Percentiles rank a stretch among this genome's conserved stretches.
phyloP scores from a whole-genome alignment of 2,329 filamentous ascomycete genomes.

The Sclerotinia glacialis region DNA sequence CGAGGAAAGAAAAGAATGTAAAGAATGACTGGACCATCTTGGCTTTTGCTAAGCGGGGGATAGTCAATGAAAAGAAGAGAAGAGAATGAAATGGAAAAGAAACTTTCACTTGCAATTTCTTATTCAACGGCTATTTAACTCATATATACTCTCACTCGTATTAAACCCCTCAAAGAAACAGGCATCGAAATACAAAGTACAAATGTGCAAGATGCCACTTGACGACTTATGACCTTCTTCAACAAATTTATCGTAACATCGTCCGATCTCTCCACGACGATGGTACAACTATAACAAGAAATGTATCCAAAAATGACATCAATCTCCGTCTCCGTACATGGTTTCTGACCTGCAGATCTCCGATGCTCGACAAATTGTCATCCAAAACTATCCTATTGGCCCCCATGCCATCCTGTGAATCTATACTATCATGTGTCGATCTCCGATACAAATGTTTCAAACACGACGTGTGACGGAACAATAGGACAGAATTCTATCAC shows the following conservation, averaged over 20 bases:
- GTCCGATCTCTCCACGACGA: no score
- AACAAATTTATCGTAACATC: background rate
- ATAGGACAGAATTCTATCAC: conserved; percentile 1
- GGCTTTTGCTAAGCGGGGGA: background rate
- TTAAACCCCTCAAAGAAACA: background rate
- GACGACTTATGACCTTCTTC: background rate
- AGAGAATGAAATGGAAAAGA: background rate
- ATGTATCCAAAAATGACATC: background rate
- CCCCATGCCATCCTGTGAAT: background rate
- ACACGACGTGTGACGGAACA: conserved; percentile 6
- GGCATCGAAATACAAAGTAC: background rate
- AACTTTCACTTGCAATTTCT: background rate
- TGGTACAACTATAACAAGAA: background rate
- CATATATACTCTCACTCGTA: background rate
- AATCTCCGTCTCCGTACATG: background rate
- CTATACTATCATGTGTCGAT: background rate
- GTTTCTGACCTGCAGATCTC: background rate
- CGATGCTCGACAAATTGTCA: background rate
- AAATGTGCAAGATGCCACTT: background rate
- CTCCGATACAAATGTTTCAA: conserved; percentile 1
- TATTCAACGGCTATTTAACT: no score
- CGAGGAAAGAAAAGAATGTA: background rate
- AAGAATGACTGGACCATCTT: conserved; percentile 5
- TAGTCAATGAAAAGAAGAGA: background rate
- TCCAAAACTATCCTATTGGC: background rate